phyloP scores from a whole-genome alignment of 2,329 filamentous ascomycete species.

The Aspergillus unguis region DNA sequence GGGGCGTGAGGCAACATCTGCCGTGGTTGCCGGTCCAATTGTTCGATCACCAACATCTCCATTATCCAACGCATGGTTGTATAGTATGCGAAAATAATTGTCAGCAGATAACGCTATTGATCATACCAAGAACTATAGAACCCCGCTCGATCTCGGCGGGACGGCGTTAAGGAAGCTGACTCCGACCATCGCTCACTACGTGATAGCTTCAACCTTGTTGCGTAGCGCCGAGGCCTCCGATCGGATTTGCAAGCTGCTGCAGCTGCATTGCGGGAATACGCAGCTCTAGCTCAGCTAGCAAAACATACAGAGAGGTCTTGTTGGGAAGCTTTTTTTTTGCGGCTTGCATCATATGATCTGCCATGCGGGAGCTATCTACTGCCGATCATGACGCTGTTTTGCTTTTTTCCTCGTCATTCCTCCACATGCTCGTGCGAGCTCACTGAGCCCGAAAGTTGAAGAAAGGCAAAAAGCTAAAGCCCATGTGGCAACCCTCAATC shows the following conservation, averaged over 20 bases:
- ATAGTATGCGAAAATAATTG: too few species aligned
- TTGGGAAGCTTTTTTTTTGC: background rate
- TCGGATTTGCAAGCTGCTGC: background rate
- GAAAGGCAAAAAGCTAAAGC: background rate
- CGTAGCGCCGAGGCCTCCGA: background rate
- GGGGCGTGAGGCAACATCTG: background rate
- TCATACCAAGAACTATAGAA: background rate
- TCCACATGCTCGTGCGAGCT: background rate
- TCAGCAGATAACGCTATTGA: background rate
- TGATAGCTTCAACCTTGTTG: background rate
- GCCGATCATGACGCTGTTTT: conserved; percentile 3
- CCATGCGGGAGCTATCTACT: background rate
- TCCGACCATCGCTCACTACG: background rate
- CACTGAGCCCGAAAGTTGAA: too few species aligned
- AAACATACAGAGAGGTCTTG: background rate
- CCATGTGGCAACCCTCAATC: background rate
- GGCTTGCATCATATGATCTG: background rate
- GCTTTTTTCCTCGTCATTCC: background rate
- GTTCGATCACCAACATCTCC: background rate
- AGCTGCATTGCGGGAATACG: background rate
- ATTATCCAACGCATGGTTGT: background rate
- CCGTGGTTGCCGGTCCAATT: background rate
- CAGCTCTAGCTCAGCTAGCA: background rate
- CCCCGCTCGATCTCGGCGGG: background rate
- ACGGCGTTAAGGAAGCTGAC: background rate